Evolutionary conservation across 2,329 filamentous ascomycete genomes (phyloP).

Genomic region (Fusarium kyushuense): DNA sequence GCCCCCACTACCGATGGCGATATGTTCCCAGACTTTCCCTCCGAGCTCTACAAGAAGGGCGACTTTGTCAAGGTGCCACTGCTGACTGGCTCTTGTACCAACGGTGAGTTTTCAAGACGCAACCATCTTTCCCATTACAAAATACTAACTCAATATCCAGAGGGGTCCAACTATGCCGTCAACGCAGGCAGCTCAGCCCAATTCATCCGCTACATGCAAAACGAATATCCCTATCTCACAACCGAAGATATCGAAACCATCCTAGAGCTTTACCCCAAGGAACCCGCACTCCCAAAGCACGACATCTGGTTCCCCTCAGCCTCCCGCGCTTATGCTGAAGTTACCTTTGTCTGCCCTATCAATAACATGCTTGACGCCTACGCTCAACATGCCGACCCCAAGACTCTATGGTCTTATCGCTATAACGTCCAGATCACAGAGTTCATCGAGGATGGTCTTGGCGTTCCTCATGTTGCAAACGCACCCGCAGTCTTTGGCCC

Average conservation of each 20-base stretch:
- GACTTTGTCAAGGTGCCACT: conserved; percentile 59
- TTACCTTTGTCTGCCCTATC: conserved; percentile 60
- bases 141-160: conserved; percentile 46
- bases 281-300: conserved; percentile 54
- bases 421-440: conserved; percentile 61
- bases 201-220: conserved; percentile 56
- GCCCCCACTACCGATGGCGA: conserved; percentile 63
- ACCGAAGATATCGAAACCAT: conserved; percentile 53
- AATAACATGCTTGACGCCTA: conserved; percentile 56
- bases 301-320: conserved; percentile 59
- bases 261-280: conserved; percentile 55
- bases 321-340: conserved; percentile 59
- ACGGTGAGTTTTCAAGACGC: conserved; percentile 52
- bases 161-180: conserved; percentile 61
- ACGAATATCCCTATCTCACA: conserved; percentile 62
- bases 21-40: conserved; percentile 58
- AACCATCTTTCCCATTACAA: neutral
- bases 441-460: conserved; percentile 55
- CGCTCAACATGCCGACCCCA: conserved; percentile 30
- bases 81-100: conserved; percentile 58
- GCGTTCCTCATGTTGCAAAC: conserved; percentile 63
- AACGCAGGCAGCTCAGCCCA: conserved; percentile 53
- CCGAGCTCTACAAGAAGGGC: conserved; percentile 55
- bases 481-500: conserved; percentile 63
- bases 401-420: conserved; percentile 59